Evolutionary conservation across 768 basidiomycete genomes (phyloP).

Genomic region (Filobasidium floriforme): DNA sequence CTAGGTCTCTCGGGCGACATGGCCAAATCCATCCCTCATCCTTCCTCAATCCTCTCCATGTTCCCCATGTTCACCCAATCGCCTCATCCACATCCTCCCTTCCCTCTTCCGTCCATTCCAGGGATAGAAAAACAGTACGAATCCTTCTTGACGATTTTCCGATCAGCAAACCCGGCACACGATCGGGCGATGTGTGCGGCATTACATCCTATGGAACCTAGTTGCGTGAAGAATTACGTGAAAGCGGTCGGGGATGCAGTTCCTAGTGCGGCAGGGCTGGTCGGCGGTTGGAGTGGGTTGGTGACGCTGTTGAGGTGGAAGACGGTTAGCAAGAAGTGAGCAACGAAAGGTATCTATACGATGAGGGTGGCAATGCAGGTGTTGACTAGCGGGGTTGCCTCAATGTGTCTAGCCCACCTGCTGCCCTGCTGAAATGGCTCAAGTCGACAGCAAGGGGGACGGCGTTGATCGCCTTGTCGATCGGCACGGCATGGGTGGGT

Average conservation of each 20-base stretch:
- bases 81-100: slow-evolving; percentile 10
- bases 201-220: slow-evolving; percentile 19
- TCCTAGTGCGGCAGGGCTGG: slow-evolving; percentile 13
- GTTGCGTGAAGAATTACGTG: slow-evolving; percentile 12
- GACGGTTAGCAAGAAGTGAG: slow-evolving; percentile 14
- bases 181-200: slow-evolving; percentile 12
- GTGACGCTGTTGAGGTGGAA: slow-evolving; percentile 10
- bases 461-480: slow-evolving; percentile 14
- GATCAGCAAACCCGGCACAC: slow-evolving; percentile 9
- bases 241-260: slow-evolving; percentile 12
- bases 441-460: slow-evolving; percentile 12
- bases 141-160: slow-evolving; percentile 15
- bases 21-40: not conserved
- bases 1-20: slow-evolving; percentile 5
- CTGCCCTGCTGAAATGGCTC: slow-evolving; percentile 13
- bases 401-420: slow-evolving; percentile 7
- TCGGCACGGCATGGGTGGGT: slow-evolving; percentile 21
- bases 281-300: slow-evolving; percentile 19
- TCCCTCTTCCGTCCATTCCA: slow-evolving; percentile 3
- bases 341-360: not conserved
- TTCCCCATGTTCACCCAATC: slow-evolving; percentile 13
- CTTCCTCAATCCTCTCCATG: slow-evolving; percentile 9
- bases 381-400: not conserved
- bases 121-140: slow-evolving; percentile 8
- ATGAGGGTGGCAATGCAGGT: not conserved